Conservation (phyloP, 257 asterid genomes). For the Cordia subcordata region DNA sequence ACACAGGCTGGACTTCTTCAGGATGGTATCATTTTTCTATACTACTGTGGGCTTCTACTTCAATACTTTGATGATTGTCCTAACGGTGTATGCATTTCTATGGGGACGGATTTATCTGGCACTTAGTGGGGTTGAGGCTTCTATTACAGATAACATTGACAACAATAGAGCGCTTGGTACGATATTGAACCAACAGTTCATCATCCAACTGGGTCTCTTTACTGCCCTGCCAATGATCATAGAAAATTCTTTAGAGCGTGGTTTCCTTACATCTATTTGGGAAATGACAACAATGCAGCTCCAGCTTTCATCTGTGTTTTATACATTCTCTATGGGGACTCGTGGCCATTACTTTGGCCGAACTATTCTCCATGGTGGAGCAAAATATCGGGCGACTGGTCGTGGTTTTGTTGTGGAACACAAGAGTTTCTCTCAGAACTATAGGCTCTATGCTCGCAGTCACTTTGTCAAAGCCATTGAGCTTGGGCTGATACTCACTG, state of each 20-base stretch:
- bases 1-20: slow-evolving; percentile 90
- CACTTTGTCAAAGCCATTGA: slow-evolving; percentile 97
- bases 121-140: slow-evolving; percentile 85
- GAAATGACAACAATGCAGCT: slow-evolving; percentile 96
- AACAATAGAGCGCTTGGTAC: slow-evolving; percentile 88
- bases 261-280: slow-evolving; percentile 88
- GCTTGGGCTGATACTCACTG: slow-evolving; percentile 82
- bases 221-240: slow-evolving; percentile 96
- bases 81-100: slow-evolving; percentile 88
- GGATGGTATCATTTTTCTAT: slow-evolving; percentile 98
- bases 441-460: slow-evolving; percentile 88
- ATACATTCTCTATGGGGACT: slow-evolving; percentile 97
- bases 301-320: slow-evolving; percentile 90
- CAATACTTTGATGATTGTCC: slow-evolving; percentile 91
- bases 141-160: slow-evolving; percentile 37
- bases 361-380: slow-evolving; percentile 97
- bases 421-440: slow-evolving; percentile 85
- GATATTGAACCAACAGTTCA: slow-evolving; percentile 94
- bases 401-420: slow-evolving; percentile 99
- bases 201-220: slow-evolving; percentile 89
- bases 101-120: slow-evolving; percentile 99
- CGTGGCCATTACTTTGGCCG: slow-evolving; percentile 99
- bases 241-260: slow-evolving; percentile 95
- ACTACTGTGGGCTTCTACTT: slow-evolving; percentile 94
- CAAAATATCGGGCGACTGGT: slow-evolving; percentile 96